Evolutionary conservation across 768 basidiomycete genomes (phyloP).

Genomic region (Kwoniella heveanensis): DNA sequence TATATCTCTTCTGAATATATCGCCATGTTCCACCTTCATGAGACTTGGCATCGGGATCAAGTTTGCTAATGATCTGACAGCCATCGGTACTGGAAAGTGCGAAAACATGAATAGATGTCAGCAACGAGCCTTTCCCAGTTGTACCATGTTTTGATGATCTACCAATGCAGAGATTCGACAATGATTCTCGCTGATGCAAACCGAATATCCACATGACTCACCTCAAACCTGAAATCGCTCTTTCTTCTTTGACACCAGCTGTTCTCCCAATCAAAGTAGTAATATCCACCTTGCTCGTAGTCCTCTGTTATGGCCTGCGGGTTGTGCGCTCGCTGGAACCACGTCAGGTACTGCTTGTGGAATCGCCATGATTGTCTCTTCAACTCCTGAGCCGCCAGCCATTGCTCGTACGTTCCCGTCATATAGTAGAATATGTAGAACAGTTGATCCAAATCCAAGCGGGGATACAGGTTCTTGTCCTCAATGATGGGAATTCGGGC

Average conservation of each 20-base stretch:
- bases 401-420: constrained; percentile 97
- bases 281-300: constrained; percentile 98
- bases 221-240: constrained; percentile 81
- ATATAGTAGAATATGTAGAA: constrained; percentile 99
- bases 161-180: too few relatives aligned
- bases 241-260: constrained; percentile 99
- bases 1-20: neutral
- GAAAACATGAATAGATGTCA: constrained; percentile 49
- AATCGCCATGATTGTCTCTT: constrained; percentile 99
- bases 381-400: constrained; percentile 92
- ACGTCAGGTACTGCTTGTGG: constrained; percentile 98
- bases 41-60: too few relatives aligned
- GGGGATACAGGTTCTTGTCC: constrained; percentile 79
- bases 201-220: constrained; percentile 18
- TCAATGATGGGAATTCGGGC: constrained; percentile 75
- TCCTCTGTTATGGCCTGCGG: constrained; percentile 98
- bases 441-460: constrained; percentile 93
- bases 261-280: constrained; percentile 99
- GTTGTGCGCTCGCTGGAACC: constrained; percentile 98
- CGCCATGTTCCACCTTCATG: too few relatives aligned
- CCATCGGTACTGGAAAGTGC: constrained; percentile 92
- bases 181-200: neutral
- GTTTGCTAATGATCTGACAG: constrained; percentile 73
- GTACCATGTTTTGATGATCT: too few relatives aligned
- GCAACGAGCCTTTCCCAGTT: too few relatives aligned